Percentiles rank a stretch among this genome's conserved stretches.
Conservation (phyloP, 192 early-diverging fungal species). For the Umbelopsis isabellina region DNA sequence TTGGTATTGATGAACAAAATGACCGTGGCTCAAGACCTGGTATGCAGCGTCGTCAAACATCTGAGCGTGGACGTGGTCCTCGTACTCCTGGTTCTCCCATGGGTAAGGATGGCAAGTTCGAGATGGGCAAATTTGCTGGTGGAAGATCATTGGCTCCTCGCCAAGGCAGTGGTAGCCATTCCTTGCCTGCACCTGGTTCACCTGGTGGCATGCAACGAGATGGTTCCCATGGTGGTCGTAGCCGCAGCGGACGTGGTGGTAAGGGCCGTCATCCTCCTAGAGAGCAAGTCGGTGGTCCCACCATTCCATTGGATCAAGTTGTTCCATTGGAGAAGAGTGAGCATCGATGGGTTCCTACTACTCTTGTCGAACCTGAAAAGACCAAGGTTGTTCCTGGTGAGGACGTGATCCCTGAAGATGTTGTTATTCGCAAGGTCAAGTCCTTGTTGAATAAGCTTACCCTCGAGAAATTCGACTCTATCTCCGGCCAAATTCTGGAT, state of each 20-base stretch:
- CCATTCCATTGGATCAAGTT: conserved; percentile 61
- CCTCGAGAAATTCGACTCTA: conserved; percentile 88
- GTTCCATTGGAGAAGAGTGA: conserved; percentile 82
- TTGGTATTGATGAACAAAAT: conserved; percentile 47
- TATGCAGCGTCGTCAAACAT: conserved; percentile 37
- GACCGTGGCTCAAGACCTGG: conserved; percentile 9
- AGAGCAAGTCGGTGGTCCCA: conserved; percentile 48
- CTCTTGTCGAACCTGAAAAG: conserved; percentile 9
- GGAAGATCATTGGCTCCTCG: conserved; percentile 48
- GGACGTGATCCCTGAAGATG: conserved; percentile 47
- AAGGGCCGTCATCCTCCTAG: conserved; percentile 44
- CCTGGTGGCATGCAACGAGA: conserved; percentile 63
- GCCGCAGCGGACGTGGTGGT: conserved; percentile 62
- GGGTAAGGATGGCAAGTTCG: conserved; percentile 43
- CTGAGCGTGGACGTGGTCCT: conserved; percentile 35
- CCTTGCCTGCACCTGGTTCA: conserved; percentile 48
- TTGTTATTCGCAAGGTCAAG: conserved; percentile 80
- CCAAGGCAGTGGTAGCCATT: conserved; percentile 41
- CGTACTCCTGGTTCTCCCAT: conserved; percentile 37
- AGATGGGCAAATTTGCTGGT: conserved; percentile 45
- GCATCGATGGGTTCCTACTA: conserved; percentile 78
- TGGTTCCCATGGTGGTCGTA: conserved; percentile 49
- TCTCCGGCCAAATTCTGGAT: conserved; percentile 82
- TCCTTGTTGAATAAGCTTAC: conserved; percentile 97
- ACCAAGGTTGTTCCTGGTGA: neutral